Percentiles rank a stretch among this genome's conserved stretches.
Conservation (phyloP, 2,329 filamentous ascomycete genomes). For the Aspergillus sp. region DNA sequence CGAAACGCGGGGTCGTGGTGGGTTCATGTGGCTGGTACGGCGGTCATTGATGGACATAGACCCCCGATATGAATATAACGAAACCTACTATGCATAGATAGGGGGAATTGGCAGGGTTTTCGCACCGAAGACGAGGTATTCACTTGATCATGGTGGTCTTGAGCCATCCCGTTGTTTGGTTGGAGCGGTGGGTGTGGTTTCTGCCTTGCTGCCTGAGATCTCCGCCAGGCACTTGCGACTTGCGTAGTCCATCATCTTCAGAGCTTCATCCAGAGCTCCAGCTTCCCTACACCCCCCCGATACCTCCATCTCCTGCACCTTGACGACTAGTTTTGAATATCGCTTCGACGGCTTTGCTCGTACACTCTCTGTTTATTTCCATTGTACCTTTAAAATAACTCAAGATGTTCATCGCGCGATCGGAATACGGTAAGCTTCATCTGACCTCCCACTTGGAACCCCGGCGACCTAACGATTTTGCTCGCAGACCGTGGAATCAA, state of each 20-base stretch:
- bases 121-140: not conserved
- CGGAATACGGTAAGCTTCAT: conserved; percentile 86
- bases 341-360: not conserved
- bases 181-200: conserved; percentile 7
- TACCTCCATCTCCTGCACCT: conserved; percentile 1
- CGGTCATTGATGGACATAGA: conserved; percentile 43
- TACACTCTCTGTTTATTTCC: not conserved
- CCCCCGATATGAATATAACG: conserved; percentile 24
- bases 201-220: conserved; percentile 25
- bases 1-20: conserved; percentile 40
- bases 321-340: not conserved
- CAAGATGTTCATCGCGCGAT: conserved; percentile 99
- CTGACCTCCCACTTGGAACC: conserved; percentile 22
- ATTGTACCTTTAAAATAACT: conserved; percentile 34
- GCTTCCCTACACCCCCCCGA: conserved; percentile 14
- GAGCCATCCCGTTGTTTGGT: conserved; percentile 5
- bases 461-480: conserved; percentile 37
- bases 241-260: conserved; percentile 35
- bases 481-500: conserved; percentile 91
- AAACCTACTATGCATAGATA: conserved; percentile 24
- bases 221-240: conserved; percentile 35
- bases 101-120: not conserved
- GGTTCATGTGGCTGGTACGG: conserved; percentile 38
- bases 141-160: not conserved
- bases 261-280: conserved; percentile 32